A percentile compares a stretch with the other conserved stretches of the same genome.
Conservation (phyloP, 495 filamentous ascomycete species). For the Podospora fimiseda region DNA sequence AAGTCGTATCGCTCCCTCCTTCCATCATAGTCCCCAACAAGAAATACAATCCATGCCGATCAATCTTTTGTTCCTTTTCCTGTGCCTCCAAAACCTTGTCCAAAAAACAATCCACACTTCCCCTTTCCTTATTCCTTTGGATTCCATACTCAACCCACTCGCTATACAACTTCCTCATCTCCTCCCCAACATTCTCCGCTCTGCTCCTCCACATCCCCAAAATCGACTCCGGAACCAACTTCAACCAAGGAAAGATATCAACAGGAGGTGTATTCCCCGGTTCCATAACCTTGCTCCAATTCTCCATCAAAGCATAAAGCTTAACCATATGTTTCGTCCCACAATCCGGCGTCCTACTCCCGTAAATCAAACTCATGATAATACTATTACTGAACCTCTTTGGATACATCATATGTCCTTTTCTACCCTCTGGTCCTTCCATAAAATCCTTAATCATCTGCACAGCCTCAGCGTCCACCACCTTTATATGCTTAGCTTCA, state of each 20-base stretch:
- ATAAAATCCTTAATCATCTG: slow-evolving; percentile 42
- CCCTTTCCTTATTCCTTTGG: slow-evolving; percentile 10
- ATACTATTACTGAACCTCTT: slow-evolving; percentile 44
- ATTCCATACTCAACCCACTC: slow-evolving; percentile 19
- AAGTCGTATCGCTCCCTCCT: slow-evolving; percentile 44
- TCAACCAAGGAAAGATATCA: slow-evolving; percentile 41
- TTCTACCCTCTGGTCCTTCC: slow-evolving; percentile 30
- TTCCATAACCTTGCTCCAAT: slow-evolving; percentile 43
- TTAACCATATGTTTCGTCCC: slow-evolving; percentile 27
- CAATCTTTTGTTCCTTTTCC: slow-evolving; percentile 31
- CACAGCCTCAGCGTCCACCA: slow-evolving; percentile 40
- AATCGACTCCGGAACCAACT: slow-evolving; percentile 36
- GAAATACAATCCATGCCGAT: slow-evolving; percentile 32
- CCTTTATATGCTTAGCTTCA: slow-evolving; percentile 36
- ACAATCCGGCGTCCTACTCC: slow-evolving; percentile 32
- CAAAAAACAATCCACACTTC: slow-evolving; percentile 30
- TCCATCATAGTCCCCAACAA: slow-evolving; percentile 37
- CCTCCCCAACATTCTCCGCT: slow-evolving; percentile 28
- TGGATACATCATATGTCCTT: slow-evolving; percentile 42
- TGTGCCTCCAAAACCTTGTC: slow-evolving; percentile 40
- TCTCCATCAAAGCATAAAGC: slow-evolving; percentile 44
- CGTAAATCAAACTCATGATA: slow-evolving; percentile 38
- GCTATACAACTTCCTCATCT: slow-evolving; percentile 39
- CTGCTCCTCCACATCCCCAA: slow-evolving; percentile 37
- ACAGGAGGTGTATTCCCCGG: slow-evolving; percentile 46